Base-by-base conservation (phyloP, 2,329 filamentous ascomycete species). In the Trichoderma atrobrunneum region DNA sequence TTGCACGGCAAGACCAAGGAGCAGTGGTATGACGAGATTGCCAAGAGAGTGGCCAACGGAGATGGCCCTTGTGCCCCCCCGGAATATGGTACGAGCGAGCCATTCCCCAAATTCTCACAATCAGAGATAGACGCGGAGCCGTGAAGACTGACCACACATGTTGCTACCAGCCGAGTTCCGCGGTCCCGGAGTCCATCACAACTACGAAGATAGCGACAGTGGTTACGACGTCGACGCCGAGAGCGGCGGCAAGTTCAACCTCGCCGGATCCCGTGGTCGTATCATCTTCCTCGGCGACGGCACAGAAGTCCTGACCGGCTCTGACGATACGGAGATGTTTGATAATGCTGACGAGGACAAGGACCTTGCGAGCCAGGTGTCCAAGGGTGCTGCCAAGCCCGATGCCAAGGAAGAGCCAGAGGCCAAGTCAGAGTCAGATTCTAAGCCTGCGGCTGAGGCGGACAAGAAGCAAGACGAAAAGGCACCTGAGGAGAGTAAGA, bases 61-160 rank as follows among this genome's bases (percentile, higher is more conserved):
- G 96, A 99, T 84, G 96, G 96, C 79, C 96, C 96, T 82, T 98
- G 95, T 87, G 96, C 96, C 82, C 96, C 96, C 84, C 96, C 95
- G 80, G 96, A 99, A 91, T 99, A 98, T 87, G 96, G 96, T 95
- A 95, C 91, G 94, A 85, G 66, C 66, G 66, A 70, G 60, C 85
- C 81, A 81, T 75, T 81, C 84, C 83, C 82, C 80, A 71, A 68
- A 43, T 70, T 70, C 30, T 43, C 57, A 59, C 39, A 70, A 24
- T 14, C 66, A 69, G 62, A 18, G 54, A 72, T 66, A 71, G 65
- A 74, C 72, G 74, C 59, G 69, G 54, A 74, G 73, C 69, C 5
- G 26, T 54, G 39, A 72, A 64, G n/a, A 70, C 77, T 78, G 75
- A 78, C 77, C 57, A 71, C 48, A 72, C 66, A 78, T 60, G 65